Percentiles rank a stretch among this genome's conserved stretches.
Conservation (phyloP, 192 early-diverging fungal genomes). For the Mycoemilia scoparia region DNA sequence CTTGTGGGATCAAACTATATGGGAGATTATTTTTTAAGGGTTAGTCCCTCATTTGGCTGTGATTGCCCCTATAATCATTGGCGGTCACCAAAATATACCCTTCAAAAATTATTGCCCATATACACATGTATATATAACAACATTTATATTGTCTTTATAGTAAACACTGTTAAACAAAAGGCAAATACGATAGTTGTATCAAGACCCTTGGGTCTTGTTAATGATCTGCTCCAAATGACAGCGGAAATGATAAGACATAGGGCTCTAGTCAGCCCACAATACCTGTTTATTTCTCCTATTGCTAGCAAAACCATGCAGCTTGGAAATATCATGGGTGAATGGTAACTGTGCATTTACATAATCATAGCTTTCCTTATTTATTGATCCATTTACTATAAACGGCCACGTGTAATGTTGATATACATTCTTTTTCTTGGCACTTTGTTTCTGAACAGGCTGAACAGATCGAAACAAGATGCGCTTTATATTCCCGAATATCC, state of each 20-base stretch:
- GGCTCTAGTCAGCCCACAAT: constrained; percentile 39
- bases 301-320: constrained; percentile 59
- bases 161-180: too few species aligned
- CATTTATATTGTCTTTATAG: too few species aligned
- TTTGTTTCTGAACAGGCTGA: constrained; percentile 32
- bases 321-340: constrained; percentile 73
- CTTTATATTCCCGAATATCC: constrained; percentile 45
- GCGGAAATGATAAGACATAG: constrained; percentile 32
- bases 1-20: too few species aligned
- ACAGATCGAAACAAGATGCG: constrained; percentile 37
- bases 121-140: too few species aligned
- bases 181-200: constrained; percentile 55
- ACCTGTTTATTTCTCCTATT: constrained; percentile 55
- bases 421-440: neutral
- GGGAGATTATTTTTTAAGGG: too few species aligned
- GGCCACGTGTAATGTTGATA: neutral
- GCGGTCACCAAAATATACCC: too few species aligned
- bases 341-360: constrained; percentile 15
- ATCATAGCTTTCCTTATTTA: neutral
- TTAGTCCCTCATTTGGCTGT: too few species aligned
- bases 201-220: constrained; percentile 47
- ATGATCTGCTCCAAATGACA: constrained; percentile 51
- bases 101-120: too few species aligned
- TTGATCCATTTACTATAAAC: constrained; percentile 5
- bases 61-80: too few species aligned